These are phyloP conservation scores for Talaromyces sp. DNA, from an alignment of 2,329 filamentous ascomycete genomes.

Conservation along the genomic window DNA sequence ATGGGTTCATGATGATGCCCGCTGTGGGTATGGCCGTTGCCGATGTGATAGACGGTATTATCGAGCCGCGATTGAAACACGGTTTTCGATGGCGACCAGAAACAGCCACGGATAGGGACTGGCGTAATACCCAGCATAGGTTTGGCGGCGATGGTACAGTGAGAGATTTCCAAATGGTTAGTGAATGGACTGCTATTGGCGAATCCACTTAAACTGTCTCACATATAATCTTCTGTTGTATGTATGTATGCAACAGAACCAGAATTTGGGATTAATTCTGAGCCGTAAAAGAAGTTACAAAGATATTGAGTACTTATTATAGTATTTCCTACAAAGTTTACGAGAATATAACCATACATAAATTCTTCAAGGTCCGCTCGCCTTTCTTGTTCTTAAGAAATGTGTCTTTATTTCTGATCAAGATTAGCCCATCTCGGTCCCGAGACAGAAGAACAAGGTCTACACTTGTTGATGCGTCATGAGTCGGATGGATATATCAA, in stretches of 20 bases:
- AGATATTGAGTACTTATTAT: too few species aligned
- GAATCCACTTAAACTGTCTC: neutral
- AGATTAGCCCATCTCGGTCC: too few species aligned
- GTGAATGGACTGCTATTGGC: slow-evolving; percentile 4
- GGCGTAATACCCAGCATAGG: slow-evolving; percentile 45
- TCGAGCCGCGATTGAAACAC: slow-evolving; percentile 35
- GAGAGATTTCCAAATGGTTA: slow-evolving; percentile 4
- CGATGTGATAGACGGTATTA: slow-evolving; percentile 43
- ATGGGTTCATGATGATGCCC: slow-evolving; percentile 49
- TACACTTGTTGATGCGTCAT: slow-evolving; percentile 50
- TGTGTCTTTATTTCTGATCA: too few species aligned
- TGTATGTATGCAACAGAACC: too few species aligned
- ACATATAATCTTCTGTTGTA: too few species aligned
- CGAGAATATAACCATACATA: too few species aligned
- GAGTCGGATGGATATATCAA: slow-evolving; percentile 54
- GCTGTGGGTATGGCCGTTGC: slow-evolving; percentile 45
- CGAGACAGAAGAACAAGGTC: too few species aligned
- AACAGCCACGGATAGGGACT: slow-evolving; percentile 33
- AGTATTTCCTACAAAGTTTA: too few species aligned
- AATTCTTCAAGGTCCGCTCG: too few species aligned
- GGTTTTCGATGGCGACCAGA: slow-evolving; percentile 49
- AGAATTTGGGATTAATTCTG: too few species aligned
- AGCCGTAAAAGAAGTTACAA: too few species aligned
- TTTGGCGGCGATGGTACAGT: slow-evolving; percentile 20
- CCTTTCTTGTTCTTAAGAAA: too few species aligned